Percentiles rank a stretch among this genome's conserved stretches.
Evolutionary conservation across 2,329 filamentous ascomycete genomes (phyloP).

Genomic region (Harringtonia lauricola): DNA sequence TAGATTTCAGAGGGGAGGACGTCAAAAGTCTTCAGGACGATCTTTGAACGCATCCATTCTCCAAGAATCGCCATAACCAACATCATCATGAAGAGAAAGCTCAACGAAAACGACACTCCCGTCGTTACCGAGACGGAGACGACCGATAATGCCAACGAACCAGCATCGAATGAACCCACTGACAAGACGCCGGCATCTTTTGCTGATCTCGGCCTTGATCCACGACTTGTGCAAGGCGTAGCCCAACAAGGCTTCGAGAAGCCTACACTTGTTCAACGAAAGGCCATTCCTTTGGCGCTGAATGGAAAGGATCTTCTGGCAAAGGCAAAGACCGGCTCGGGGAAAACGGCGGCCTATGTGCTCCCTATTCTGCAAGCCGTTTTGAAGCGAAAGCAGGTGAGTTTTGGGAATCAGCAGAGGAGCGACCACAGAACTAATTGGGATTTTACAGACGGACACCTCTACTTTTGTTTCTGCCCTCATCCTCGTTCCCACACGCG

Average conservation of each 20-base stretch:
- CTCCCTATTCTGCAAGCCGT: conserved; percentile 81
- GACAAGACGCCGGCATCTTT: conserved; percentile 42
- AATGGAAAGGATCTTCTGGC: conserved; percentile 84
- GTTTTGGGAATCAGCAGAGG: no score
- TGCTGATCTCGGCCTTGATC: conserved; percentile 66
- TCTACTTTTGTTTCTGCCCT: conserved; percentile 57
- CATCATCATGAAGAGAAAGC: conserved; percentile 47
- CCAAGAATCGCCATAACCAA: not conserved
- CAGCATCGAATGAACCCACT: conserved; percentile 3
- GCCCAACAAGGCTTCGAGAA: conserved; percentile 72
- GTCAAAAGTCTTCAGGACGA: conserved; percentile 1
- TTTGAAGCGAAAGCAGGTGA: conserved; percentile 55
- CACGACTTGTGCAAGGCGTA: conserved; percentile 76
- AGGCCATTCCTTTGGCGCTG: conserved; percentile 78
- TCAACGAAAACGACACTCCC: conserved; percentile 29
- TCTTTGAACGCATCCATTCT: not conserved
- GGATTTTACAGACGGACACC: conserved; percentile 36
- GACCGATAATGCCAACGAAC: conserved; percentile 13
- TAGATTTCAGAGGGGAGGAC: not conserved
- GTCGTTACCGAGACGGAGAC: conserved; percentile 17
- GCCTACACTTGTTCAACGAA: conserved; percentile 80
- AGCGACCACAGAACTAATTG: no score
- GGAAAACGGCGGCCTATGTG: conserved; percentile 94
- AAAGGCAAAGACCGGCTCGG: conserved; percentile 88
- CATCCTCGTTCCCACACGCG: conserved; percentile 86